These are phyloP conservation scores for Moesziomyces parantarcticus DNA, from an alignment of 1,284 basidiomycete genomes.

Conservation along the genomic window DNA sequence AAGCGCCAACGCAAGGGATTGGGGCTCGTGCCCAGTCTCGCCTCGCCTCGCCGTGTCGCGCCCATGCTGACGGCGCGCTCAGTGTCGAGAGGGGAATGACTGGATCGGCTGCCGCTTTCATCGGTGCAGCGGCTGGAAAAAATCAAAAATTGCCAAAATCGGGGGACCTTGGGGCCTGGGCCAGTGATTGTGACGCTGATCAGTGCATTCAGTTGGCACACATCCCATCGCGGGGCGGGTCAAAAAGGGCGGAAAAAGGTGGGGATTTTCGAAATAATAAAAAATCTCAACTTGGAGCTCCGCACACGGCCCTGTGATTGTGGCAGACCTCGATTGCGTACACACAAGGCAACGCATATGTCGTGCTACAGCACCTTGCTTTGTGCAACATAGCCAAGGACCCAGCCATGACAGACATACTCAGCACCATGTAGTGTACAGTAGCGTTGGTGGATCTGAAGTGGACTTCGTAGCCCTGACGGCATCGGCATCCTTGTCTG, in stretches of 20 bases:
- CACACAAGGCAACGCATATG: neutral
- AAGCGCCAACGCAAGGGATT: neutral
- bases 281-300: neutral
- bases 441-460: too few species aligned
- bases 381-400: too few species aligned
- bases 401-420: too few species aligned
- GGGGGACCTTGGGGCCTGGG: neutral
- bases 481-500: too few species aligned
- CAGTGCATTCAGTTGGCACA: neutral
- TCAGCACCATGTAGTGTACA: too few species aligned
- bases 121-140: neutral
- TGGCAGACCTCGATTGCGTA: neutral
- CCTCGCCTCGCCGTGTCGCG: constrained; percentile 8
- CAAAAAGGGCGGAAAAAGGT: neutral
- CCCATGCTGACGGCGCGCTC: neutral
- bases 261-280: too few species aligned
- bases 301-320: neutral
- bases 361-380: too few species aligned
- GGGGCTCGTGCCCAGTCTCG: constrained; percentile 4
- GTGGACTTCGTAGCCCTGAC: too few species aligned
- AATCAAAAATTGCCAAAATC: neutral
- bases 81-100: too few species aligned
- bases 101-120: neutral
- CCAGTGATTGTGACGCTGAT: neutral
- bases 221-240: too few species aligned